Evolutionary conservation across 2,329 filamentous ascomycete genomes (phyloP).

Genomic region (Periconia macrospinosa): DNA sequence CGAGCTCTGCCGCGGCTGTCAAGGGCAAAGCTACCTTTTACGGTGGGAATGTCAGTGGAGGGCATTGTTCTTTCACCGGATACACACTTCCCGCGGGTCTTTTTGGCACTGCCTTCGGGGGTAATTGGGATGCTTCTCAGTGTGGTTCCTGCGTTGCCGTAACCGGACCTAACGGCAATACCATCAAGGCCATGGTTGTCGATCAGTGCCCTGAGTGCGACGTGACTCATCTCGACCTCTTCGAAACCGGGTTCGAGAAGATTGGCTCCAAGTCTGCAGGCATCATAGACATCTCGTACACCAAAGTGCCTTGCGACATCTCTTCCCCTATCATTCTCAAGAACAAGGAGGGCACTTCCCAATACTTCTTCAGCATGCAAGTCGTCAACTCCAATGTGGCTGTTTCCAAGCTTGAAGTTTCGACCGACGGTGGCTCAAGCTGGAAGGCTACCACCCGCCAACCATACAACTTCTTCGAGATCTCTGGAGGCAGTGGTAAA

Average conservation of each 20-base stretch:
- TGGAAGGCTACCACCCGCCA: constrained; percentile 61
- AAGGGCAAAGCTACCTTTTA: constrained; percentile 41
- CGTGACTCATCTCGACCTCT: constrained; percentile 59
- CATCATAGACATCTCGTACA: constrained; percentile 54
- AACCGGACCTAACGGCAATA: constrained; percentile 58
- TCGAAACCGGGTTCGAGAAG: constrained; percentile 52
- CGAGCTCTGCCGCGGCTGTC: neutral
- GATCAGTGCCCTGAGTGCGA: constrained; percentile 62
- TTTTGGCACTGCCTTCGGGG: constrained; percentile 64
- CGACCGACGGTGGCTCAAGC: constrained; percentile 60
- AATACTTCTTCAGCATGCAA: constrained; percentile 64
- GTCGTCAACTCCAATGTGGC: constrained; percentile 64
- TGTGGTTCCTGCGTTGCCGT: constrained; percentile 67
- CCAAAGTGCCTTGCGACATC: constrained; percentile 56
- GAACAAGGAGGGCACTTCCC: constrained; percentile 57
- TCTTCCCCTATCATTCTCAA: constrained; percentile 53
- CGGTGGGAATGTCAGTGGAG: constrained; percentile 53
- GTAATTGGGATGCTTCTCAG: constrained; percentile 60
- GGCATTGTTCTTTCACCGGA: constrained; percentile 64
- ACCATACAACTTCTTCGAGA: constrained; percentile 63
- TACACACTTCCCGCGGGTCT: constrained; percentile 63
- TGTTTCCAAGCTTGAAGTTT: constrained; percentile 61
- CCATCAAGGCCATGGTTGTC: constrained; percentile 66
- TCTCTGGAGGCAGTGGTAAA: constrained; percentile 57
- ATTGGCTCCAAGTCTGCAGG: constrained; percentile 51